These are phyloP conservation scores for Aspergillus avenaceus DNA, from an alignment of 495 filamentous ascomycete genomes.

Conservation along the genomic window DNA sequence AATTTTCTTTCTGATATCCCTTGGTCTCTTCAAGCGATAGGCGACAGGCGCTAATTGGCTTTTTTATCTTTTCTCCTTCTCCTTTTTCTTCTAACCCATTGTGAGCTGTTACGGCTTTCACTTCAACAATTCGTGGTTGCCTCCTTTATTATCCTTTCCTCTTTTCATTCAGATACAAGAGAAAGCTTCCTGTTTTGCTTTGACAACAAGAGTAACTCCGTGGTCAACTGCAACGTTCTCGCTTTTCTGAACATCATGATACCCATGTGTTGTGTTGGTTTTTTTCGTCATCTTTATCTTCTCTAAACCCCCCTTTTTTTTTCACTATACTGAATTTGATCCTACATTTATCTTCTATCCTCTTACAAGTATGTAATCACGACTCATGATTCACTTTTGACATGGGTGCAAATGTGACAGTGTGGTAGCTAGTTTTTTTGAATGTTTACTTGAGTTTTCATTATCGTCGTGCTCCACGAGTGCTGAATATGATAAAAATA, in stretches of 20 bases:
- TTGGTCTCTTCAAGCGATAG: no score
- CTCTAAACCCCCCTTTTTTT: no score
- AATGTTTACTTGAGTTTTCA: background rate
- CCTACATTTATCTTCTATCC: no score
- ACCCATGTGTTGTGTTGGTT: slow-evolving; percentile 21
- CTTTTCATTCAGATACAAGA: background rate
- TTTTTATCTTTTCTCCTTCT: slow-evolving; percentile 3
- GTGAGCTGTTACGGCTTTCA: background rate
- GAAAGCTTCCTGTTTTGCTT: background rate
- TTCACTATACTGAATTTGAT: no score
- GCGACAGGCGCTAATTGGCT: background rate
- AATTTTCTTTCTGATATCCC: no score
- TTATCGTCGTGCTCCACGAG: background rate
- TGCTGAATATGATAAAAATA: background rate
- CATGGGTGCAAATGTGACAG: background rate
- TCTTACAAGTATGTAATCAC: background rate
- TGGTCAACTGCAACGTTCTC: background rate
- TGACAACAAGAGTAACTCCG: background rate
- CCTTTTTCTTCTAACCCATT: slow-evolving; percentile 2
- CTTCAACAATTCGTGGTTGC: no score
- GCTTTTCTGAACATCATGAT: slow-evolving; percentile 13
- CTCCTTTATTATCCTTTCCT: background rate
- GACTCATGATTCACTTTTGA: background rate
- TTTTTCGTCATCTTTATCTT: slow-evolving; percentile 8
- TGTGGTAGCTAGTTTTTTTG: background rate